A percentile compares a stretch with the other conserved stretches of the same genome.
Conservation (phyloP, 2,329 filamentous ascomycete genomes). For the Monosporascus sp. region DNA sequence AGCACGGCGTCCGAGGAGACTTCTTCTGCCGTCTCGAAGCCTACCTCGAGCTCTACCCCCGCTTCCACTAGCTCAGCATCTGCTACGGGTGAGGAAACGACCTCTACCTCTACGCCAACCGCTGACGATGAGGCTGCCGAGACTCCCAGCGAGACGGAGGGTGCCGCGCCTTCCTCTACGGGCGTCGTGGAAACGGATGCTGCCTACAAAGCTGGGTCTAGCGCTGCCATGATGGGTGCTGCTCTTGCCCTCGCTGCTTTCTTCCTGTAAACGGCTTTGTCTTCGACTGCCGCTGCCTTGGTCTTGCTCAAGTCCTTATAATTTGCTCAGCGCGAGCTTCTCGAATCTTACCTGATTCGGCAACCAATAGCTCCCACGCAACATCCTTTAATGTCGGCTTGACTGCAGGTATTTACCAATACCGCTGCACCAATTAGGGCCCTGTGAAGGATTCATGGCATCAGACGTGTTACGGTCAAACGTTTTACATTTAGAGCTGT, state of each 20-base stretch:
- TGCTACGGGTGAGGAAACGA: neutral
- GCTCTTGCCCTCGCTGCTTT: neutral
- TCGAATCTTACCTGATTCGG: too few species aligned
- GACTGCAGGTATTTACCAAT: too few species aligned
- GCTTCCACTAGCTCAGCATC: conserved; percentile 9
- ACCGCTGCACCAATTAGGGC: too few species aligned
- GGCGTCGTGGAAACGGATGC: neutral
- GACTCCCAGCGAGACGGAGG: neutral
- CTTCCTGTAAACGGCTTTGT: conserved; percentile 2
- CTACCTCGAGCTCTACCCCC: conserved; percentile 7
- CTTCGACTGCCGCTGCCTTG: conserved; percentile 3
- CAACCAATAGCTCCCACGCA: too few species aligned
- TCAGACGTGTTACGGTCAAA: too few species aligned
- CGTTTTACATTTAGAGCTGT: too few species aligned
- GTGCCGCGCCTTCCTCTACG: neutral
- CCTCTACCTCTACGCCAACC: neutral
- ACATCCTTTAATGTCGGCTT: too few species aligned
- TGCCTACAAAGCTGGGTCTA: conserved; percentile 1
- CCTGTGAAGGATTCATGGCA: too few species aligned
- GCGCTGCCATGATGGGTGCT: conserved; percentile 1
- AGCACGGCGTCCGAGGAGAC: conserved; percentile 12
- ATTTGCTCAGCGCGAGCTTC: too few species aligned
- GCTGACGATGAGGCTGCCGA: neutral
- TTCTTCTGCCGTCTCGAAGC: conserved; percentile 6
- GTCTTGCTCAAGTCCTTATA: neutral